Evolutionary conservation across 2,329 filamentous ascomycete species (phyloP).

Genomic region (Microcyclospora tardicrescens): DNA sequence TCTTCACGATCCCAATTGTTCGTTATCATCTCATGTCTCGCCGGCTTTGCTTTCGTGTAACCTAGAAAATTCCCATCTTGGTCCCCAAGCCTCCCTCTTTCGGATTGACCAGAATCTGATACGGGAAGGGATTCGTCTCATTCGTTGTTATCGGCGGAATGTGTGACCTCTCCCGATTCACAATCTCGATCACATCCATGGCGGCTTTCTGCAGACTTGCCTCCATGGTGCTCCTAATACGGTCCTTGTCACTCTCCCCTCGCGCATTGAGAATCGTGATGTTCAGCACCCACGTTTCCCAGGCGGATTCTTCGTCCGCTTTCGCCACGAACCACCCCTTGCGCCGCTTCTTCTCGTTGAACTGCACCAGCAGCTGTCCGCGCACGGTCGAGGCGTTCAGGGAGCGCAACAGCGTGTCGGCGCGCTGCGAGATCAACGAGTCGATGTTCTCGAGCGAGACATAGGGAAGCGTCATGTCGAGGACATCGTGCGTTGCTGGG

Average conservation of each 20-base stretch:
- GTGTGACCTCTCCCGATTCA: conserved; percentile 83
- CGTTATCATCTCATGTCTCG: no score
- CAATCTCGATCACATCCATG: conserved; percentile 78
- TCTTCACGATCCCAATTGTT: no score
- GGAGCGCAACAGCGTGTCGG: conserved; percentile 64
- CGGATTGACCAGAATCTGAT: conserved; percentile 80
- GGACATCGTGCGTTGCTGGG: conserved; percentile 73
- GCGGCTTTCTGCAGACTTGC: conserved; percentile 75
- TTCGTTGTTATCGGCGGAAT: conserved; percentile 93
- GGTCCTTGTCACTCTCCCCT: conserved; percentile 75
- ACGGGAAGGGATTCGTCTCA: conserved; percentile 86
- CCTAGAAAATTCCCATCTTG: neutral
- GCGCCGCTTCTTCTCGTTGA: conserved; percentile 86
- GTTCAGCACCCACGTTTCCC: conserved; percentile 91
- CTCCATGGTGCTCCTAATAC: conserved; percentile 83
- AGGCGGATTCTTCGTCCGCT: conserved; percentile 86
- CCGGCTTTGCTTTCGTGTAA: no score
- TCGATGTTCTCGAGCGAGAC: conserved; percentile 85
- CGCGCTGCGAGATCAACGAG: conserved; percentile 82
- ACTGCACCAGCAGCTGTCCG: conserved; percentile 74
- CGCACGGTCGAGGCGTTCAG: conserved; percentile 47
- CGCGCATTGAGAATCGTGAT: conserved; percentile 83
- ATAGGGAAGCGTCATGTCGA: conserved; percentile 79
- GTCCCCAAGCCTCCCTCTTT: conserved; percentile 10
- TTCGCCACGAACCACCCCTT: conserved; percentile 60